Percentiles rank a stretch among this genome's conserved stretches.
Conservation (phyloP, 2,329 filamentous ascomycete species). For the Magnaporthales sp. region DNA sequence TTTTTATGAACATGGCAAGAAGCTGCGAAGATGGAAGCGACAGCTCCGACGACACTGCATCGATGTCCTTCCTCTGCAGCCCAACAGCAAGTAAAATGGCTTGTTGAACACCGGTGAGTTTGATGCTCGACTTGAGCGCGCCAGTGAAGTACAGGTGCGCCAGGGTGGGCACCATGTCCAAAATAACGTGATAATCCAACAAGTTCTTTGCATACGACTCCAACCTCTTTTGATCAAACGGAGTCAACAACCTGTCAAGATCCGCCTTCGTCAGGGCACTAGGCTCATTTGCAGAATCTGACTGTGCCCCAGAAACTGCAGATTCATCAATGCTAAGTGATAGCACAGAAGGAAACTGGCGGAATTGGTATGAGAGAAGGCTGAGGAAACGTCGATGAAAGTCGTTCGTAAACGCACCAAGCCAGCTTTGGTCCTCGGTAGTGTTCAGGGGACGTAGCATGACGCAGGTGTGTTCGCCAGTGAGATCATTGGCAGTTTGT, state of each 20-base stretch:
- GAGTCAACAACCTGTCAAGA: conserved; percentile 70
- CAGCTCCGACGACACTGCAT: conserved; percentile 71
- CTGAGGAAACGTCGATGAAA: conserved; percentile 92
- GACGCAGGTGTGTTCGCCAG: conserved; percentile 94
- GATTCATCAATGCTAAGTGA: conserved; percentile 86
- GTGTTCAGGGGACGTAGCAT: conserved; percentile 78
- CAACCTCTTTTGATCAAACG: conserved; percentile 89
- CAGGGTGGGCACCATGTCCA: conserved; percentile 81
- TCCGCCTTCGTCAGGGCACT: conserved; percentile 61
- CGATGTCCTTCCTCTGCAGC: conserved; percentile 81
- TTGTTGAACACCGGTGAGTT: conserved; percentile 74
- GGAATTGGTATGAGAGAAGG: conserved; percentile 88
- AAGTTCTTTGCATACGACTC: conserved; percentile 96
- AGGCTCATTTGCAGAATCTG: conserved; percentile 34
- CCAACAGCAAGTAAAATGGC: conserved; percentile 85
- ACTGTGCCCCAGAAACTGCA: conserved; percentile 60
- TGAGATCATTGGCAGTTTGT: conserved; percentile 92
- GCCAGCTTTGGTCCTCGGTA: conserved; percentile 68
- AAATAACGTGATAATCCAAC: conserved; percentile 94
- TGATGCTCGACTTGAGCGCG: conserved; percentile 54
- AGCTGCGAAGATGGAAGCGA: conserved; percentile 67
- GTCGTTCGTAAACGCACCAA: conserved; percentile 82
- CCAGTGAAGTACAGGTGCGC: conserved; percentile 80
- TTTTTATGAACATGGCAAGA: conserved; percentile 95
- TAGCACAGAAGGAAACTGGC: conserved; percentile 65